Evolutionary conservation across 805 yeast genomes (phyloP), one percentile per base, ranked within the genome.

Genomic region (Wickerhamomyces canadensis): DNA sequence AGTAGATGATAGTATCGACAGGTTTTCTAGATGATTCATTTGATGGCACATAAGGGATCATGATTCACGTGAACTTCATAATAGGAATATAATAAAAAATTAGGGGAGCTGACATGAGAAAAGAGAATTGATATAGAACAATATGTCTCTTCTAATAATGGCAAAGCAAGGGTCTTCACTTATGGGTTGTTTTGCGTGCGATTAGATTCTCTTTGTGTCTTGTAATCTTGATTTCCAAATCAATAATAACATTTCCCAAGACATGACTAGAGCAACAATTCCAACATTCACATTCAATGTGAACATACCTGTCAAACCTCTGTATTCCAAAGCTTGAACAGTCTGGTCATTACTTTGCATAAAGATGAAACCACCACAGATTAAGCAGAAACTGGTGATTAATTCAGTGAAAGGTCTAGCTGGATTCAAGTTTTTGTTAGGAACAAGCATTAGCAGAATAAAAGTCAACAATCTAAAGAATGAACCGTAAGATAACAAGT

Each of bases 311-410:
- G 93, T 85, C 42, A 80, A 68, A 4, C 95, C 95, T 50, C 88
- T 72, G 59, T 78, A 86, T 49, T 85, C 86, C 64, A 88, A 69
- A 16, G 86, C 89, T 49, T 76, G 78, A 23, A 93, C 78, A 6
- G 85, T 76, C 49, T 93, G 94, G 54, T 85, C 91, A 31, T 94
- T 84, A 38, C 93, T 80, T 59, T 87, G 86, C 89, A 89, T 87
- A 58, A 93, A 93, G 19, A 93, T 80, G 44, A 84, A 61, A 9
- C 98, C 98, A 33, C 98, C 98, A 45, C 85, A 73, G 11, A 93
- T 58, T 42, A 93, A 68, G 43, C 88, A 76, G 63, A 91, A 89
- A 13, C 89, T 68, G 0, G 82, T 77, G 25, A 93, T 57, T 31
- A 91, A 61, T 61, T 93, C 98, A 1, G 96, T 86, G 51, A 91